phyloP scores from a whole-genome alignment of 441 rosid genomes.

The Adansonia rubrostipa region DNA sequence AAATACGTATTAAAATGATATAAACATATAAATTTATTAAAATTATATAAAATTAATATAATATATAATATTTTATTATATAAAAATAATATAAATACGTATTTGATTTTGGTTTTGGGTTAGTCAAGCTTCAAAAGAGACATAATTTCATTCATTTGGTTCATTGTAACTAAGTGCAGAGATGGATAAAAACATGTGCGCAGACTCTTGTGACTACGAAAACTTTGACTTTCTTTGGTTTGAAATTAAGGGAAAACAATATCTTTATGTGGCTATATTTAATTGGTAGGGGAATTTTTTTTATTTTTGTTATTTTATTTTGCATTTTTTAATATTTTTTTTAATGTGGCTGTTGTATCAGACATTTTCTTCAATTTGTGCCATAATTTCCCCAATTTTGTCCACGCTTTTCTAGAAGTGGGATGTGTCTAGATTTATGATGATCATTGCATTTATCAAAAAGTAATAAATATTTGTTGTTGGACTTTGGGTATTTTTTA shows the following conservation, averaged over 20 bases:
- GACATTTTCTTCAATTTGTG: neutral
- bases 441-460: no score
- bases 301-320: neutral
- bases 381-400: neutral
- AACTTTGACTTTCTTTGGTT: neutral
- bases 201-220: constrained; percentile 16
- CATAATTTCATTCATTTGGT: neutral
- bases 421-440: neutral
- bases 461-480: no score
- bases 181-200: constrained; percentile 9
- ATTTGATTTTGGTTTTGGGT: neutral
- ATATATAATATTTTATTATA: no score
- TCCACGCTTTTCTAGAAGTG: neutral
- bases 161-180: neutral
- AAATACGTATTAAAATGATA: no score
- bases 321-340: neutral
- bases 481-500: no score
- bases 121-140: neutral
- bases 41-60: no score
- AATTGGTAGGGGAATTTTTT: neutral
- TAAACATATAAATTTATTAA: no score
- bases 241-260: neutral
- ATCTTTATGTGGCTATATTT: neutral
- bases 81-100: no score
- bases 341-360: neutral